These are phyloP conservation scores for Marasmius oreades DNA, from an alignment of 1,284 basidiomycete genomes.

Conservation along the genomic window DNA sequence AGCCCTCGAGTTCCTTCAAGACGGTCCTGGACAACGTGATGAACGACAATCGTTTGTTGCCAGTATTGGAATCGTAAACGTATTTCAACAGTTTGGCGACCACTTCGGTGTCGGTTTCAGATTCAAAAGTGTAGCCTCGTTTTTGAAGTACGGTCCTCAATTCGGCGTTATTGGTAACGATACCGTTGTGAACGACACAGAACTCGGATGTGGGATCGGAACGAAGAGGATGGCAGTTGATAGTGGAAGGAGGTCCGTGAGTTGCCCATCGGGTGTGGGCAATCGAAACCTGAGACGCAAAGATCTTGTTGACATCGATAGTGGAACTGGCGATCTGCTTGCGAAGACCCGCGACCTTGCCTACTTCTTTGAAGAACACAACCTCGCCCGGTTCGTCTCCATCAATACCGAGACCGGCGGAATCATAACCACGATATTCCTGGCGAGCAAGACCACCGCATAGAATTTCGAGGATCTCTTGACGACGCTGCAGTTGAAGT, in stretches of 20 bases:
- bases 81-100: conserved; percentile 97
- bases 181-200: conserved; percentile 97
- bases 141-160: conserved; percentile 94
- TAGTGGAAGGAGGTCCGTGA: conserved; percentile 87
- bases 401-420: conserved; percentile 93
- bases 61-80: conserved; percentile 91
- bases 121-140: conserved; percentile 92
- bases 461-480: conserved; percentile 90
- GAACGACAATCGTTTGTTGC: conserved; percentile 82
- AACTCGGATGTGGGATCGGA: conserved; percentile 86
- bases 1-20: conserved; percentile 97
- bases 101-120: conserved; percentile 97
- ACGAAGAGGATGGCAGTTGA: conserved; percentile 96
- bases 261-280: conserved; percentile 99
- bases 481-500: conserved; percentile 66
- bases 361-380: conserved; percentile 96
- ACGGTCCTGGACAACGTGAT: conserved; percentile 94
- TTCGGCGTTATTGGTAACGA: conserved; percentile 93
- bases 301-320: conserved; percentile 81
- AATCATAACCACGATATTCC: conserved; percentile 99
- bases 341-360: conserved; percentile 94
- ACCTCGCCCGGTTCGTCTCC: conserved; percentile 82
- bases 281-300: conserved; percentile 91
- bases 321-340: conserved; percentile 83
- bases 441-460: conserved; percentile 91